Evolutionary conservation across 257 asterid genomes (phyloP), one percentile per base, ranked within the genome.

Genomic region (Scutellaria baicalensis): DNA sequence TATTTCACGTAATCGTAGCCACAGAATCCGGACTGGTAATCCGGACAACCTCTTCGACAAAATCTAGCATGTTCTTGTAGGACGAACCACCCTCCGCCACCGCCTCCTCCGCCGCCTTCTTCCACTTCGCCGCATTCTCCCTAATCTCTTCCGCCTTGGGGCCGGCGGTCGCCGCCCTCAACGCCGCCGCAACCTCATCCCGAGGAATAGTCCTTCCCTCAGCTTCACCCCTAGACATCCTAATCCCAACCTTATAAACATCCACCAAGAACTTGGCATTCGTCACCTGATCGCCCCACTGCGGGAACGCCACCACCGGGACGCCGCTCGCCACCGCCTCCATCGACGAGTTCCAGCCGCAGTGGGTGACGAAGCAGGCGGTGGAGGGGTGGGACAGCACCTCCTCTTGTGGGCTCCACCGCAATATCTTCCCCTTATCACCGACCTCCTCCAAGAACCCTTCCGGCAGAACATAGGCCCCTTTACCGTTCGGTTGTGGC

Each of bases 221-320:
- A 1, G 77, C 83, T 1, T 72, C 91, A 2, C 93, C 93, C 79
- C 93, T 80, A 47, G 85, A 78, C 80, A 89, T 23, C 70, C 90
- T 78, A 6, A 85, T n/a, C 56, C 97, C 97, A 9, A 86, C 82
- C 71, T 75, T 72, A 31, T 78, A 85, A 33, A 80, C 95, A 23
- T 91, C 96, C 10, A 89, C 96, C 67, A 89, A 27, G 40, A 81
- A 89, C 80, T 89, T 91, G 0, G 96, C 97, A 65, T 91, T 81
- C 11, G 91, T 84, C 11, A 91, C 97, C 80, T 91, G 96, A 44
- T 91, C 97, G 3, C 97, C 97, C 89, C 91, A 87, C 58, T 81
- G 92, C 0, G 97, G 97, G 50, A 85, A 83, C 11, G 96, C 89
- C 76, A 81, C 74, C 58, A 87, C 79, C 8, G 97, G 95, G 0